phyloP scores from a whole-genome alignment of 2,329 filamentous ascomycete genomes.

The Talaromyces sp. region DNA sequence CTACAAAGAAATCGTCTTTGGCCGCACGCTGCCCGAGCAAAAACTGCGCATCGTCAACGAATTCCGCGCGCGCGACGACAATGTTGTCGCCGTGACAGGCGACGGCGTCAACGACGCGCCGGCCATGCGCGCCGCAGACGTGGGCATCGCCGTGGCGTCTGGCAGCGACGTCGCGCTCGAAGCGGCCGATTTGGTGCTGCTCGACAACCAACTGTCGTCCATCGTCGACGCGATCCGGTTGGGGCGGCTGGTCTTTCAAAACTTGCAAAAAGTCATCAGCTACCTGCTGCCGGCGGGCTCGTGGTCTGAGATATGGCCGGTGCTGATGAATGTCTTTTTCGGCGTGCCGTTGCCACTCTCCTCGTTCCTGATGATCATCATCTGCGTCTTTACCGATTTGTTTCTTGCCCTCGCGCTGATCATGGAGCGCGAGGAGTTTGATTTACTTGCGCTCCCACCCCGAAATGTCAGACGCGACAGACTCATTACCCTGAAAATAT shows the following conservation, averaged over 20 bases:
- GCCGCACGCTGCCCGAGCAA: constrained; percentile 39
- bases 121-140: constrained; percentile 27
- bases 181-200: constrained; percentile 33
- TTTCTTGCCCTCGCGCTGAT: constrained; percentile 49
- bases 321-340: constrained; percentile 53
- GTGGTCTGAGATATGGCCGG: constrained; percentile 56
- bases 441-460: constrained; percentile 48
- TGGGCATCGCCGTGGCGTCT: constrained; percentile 31
- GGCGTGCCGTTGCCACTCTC: constrained; percentile 49
- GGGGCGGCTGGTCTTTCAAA: constrained; percentile 31
- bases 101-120: constrained; percentile 34
- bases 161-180: constrained; percentile 39
- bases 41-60: constrained; percentile 41
- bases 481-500: constrained; percentile 50
- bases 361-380: constrained; percentile 55
- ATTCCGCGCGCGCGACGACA: constrained; percentile 31
- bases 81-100: constrained; percentile 37
- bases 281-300: constrained; percentile 49
- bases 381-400: constrained; percentile 53
- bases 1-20: constrained; percentile 49
- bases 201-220: constrained; percentile 28
- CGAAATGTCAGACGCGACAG: constrained; percentile 48
- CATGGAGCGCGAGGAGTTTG: constrained; percentile 54
- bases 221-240: constrained; percentile 29
- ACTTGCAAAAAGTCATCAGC: constrained; percentile 33